A percentile compares a stretch with the other conserved stretches of the same genome.
Conservation (phyloP, 305 asterid species). For the Caryopteris hybrid region DNA sequence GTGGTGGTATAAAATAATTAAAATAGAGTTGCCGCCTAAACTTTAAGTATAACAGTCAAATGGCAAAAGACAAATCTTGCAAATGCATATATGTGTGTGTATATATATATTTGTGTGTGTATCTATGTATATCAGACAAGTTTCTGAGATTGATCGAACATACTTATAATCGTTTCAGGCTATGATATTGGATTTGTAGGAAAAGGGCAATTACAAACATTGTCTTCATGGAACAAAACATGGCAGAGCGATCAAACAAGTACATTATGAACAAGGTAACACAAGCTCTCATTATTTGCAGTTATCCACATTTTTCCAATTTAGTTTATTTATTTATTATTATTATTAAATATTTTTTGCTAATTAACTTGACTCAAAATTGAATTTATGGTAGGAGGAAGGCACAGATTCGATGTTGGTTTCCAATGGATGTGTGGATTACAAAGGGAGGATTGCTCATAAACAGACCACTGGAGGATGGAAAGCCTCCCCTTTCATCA, state of each 20-base stretch:
- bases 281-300: background rate
- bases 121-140: background rate
- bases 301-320: background rate
- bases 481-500: constrained; percentile 78
- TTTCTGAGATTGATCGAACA: background rate
- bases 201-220: background rate
- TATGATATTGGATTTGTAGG: background rate
- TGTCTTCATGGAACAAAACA: constrained; percentile 9
- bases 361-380: background rate
- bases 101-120: no score
- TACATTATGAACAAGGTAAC: constrained; percentile 21
- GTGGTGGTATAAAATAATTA: background rate
- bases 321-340: no score
- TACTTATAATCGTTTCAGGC: background rate
- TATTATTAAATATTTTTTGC: background rate
- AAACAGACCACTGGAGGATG: constrained; percentile 69
- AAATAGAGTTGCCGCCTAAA: constrained; percentile 18
- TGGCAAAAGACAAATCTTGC: background rate
- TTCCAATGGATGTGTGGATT: constrained; percentile 59
- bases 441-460: constrained; percentile 52
- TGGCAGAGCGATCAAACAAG: constrained; percentile 15
- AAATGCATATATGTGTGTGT: background rate
- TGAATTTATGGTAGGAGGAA: constrained; percentile 14
- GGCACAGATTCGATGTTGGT: constrained; percentile 30
- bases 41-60: constrained; percentile 9